Base-by-base conservation (phyloP, 306 rosid genomes). In the Cucumis cinereus region DNA sequence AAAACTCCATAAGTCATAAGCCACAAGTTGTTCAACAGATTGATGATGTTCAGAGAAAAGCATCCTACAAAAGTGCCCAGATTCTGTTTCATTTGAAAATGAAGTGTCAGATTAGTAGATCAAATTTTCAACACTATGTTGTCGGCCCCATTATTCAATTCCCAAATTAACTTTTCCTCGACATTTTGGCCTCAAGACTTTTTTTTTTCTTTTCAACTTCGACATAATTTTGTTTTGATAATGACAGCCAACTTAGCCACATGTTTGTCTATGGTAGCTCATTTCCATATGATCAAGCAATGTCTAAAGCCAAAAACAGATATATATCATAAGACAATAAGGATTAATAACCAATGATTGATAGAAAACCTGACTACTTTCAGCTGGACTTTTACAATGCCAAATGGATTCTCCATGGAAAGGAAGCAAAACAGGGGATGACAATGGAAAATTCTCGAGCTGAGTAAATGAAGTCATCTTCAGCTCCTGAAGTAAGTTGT, bases 361-460 rank as follows among this genome's bases (percentile, higher is more conserved):
- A 78, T 81, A 40, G 53, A 74, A 85, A 79, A 93, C 97, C 97
- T 93, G 97, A 82, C 85, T 91, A 77, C 84, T 85, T 78, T 74
- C 82, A 73, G 75, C 76, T 41, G 88, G 86, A 81, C 90, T 91
- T 84, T 66, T 88, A 80, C 79, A 77, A 30, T 86, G 86, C 96
- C 96, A 93, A 80, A 86, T 78, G 57, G 83, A 83, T 61, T 91
- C 97, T 81, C 87, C 90, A 45, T 87, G 82, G 81, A 82, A 77
- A 41, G 90, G 87, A 86, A 84, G 78, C 75, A 87, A 92, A 64
- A 50, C 47, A 75, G 75, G 63, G 59, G 90, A 80, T 78, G 95
- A 84, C 49, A 86, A 78, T 14, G 90, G 84, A 33, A 84, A 62
- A 61, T 79, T 69, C 81, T 88, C 94, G 40, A 81, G 84, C 68